A percentile compares a stretch with the other conserved stretches of the same genome.
Evolutionary conservation across 306 rosid genomes (phyloP).

Genomic region (Sicyos edulis): DNA sequence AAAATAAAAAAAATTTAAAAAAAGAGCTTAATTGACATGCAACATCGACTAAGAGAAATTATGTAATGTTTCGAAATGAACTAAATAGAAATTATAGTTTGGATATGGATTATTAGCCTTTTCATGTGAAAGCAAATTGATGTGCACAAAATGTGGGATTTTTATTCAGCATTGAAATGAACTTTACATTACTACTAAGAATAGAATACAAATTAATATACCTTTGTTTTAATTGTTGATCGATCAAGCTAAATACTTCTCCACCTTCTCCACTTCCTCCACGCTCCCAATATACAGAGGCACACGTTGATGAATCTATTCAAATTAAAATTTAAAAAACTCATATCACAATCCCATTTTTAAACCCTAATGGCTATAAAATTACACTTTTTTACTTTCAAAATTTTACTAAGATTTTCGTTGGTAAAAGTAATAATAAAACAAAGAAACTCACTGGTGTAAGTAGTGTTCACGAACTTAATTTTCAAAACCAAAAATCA

Average conservation of each 20-base stretch:
- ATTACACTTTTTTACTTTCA: no score
- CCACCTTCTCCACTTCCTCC: conserved; percentile 90
- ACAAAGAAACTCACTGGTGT: no score
- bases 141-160: not conserved
- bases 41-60: no score
- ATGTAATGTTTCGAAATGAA: no score
- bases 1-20: no score
- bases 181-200: not conserved
- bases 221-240: not conserved
- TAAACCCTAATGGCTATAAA: no score
- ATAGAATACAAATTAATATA: conserved; percentile 4
- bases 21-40: no score
- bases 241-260: conserved; percentile 66
- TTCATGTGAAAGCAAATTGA: conserved; percentile 4
- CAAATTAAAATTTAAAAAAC: not conserved
- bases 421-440: no score
- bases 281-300: conserved; percentile 83
- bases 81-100: not conserved
- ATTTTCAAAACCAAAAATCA: no score
- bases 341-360: not conserved
- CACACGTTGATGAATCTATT: conserved; percentile 91
- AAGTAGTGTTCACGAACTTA: no score
- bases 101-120: not conserved
- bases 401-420: no score
- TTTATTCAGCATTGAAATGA: conserved; percentile 11